These are phyloP conservation scores for Teratosphaeria epicoccoides DNA, from an alignment of 2,329 filamentous ascomycete genomes.

Conservation along the genomic window DNA sequence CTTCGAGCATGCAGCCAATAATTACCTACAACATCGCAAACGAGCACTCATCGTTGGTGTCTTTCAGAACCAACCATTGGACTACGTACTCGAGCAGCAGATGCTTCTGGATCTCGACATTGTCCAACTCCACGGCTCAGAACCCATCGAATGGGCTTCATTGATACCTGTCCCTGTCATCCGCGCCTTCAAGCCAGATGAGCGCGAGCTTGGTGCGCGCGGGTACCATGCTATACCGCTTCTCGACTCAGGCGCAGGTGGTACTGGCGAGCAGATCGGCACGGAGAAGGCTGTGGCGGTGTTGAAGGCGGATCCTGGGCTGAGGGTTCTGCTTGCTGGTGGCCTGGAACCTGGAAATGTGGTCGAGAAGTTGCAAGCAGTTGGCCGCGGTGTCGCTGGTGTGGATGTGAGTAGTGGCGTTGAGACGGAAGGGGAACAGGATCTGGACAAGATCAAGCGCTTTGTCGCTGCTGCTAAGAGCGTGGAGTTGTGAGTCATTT, in stretches of 20 bases:
- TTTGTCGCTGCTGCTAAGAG: slow-evolving; percentile 69
- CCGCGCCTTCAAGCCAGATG: slow-evolving; percentile 67
- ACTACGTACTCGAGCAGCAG: slow-evolving; percentile 70
- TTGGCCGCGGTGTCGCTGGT: slow-evolving; percentile 61
- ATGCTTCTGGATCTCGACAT: slow-evolving; percentile 68
- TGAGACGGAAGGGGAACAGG: slow-evolving; percentile 72
- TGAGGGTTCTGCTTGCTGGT: slow-evolving; percentile 73
- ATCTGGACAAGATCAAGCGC: slow-evolving; percentile 63
- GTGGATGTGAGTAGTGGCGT: slow-evolving; percentile 95
- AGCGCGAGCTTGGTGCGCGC: slow-evolving; percentile 50
- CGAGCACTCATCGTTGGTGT: slow-evolving; percentile 81
- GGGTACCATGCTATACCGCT: slow-evolving; percentile 78
- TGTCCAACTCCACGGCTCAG: slow-evolving; percentile 84
- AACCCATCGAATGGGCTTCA: slow-evolving; percentile 83
- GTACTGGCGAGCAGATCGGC: slow-evolving; percentile 69
- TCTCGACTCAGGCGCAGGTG: slow-evolving; percentile 75
- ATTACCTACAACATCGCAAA: slow-evolving; percentile 39
- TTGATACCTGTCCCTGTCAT: slow-evolving; percentile 90
- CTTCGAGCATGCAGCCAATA: slow-evolving; percentile 49
- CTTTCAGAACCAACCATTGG: slow-evolving; percentile 81
- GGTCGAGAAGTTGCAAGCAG: slow-evolving; percentile 48
- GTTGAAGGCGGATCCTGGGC: slow-evolving; percentile 56
- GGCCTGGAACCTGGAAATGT: slow-evolving; percentile 77
- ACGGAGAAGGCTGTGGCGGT: slow-evolving; percentile 55
- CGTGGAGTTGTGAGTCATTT: slow-evolving; percentile 8